phyloP scores from a whole-genome alignment of 495 filamentous ascomycete genomes.

The Neurospora sp. region DNA sequence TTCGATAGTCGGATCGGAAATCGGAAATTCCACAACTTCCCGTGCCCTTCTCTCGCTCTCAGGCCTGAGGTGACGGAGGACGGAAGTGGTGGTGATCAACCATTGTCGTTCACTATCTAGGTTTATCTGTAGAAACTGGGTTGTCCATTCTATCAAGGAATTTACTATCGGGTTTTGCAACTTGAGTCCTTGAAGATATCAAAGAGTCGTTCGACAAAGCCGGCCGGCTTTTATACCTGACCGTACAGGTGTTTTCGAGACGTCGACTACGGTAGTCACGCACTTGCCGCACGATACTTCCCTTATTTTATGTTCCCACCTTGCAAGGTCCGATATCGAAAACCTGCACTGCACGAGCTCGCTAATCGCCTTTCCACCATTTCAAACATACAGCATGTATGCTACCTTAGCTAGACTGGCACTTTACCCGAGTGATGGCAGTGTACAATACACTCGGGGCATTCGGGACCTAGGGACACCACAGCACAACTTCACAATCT shows the following conservation, averaged over 20 bases:
- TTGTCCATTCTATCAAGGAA: not conserved
- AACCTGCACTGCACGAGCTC: not conserved
- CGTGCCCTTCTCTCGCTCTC: not conserved
- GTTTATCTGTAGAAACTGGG: not conserved
- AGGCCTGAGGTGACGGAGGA: not conserved
- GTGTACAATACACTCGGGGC: not conserved
- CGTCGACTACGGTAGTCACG: not conserved
- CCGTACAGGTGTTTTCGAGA: not conserved
- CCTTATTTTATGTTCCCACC: not conserved
- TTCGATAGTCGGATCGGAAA: not conserved
- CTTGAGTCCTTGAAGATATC: not conserved
- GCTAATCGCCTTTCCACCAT: not conserved
- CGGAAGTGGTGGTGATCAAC: not conserved
- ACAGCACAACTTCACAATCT: not conserved
- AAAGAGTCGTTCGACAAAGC: not conserved
- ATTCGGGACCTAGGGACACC: not conserved
- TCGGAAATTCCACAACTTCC: not conserved
- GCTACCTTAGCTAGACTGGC: not conserved
- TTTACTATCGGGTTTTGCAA: not conserved
- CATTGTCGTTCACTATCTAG: not conserved
- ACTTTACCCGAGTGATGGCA: not conserved
- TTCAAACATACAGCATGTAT: not conserved
- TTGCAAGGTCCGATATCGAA: not conserved
- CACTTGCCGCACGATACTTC: not conserved
- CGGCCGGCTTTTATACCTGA: not conserved